phyloP scores from a whole-genome alignment of 257 asterid species.

The Capsicum pubescens region DNA sequence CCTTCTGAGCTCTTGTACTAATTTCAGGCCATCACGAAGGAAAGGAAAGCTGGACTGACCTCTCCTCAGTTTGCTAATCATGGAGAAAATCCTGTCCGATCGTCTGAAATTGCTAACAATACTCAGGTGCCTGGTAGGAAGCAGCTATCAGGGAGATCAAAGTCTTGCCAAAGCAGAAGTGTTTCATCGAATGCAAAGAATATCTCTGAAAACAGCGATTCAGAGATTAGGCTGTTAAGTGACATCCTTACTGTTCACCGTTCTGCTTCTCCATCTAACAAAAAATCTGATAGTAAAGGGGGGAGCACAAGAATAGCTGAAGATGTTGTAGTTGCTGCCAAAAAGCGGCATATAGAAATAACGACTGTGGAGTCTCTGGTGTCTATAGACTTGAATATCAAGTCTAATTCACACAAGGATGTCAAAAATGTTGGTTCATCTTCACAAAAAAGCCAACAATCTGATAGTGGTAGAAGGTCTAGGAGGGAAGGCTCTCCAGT shows the following conservation, averaged over 20 bases:
- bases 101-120: constrained; percentile 52
- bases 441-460: constrained; percentile 55
- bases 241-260: constrained; percentile 45
- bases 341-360: constrained; percentile 66
- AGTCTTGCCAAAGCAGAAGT: constrained; percentile 70
- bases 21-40: constrained; percentile 57
- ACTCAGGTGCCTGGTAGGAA: constrained; percentile 57
- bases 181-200: constrained; percentile 57
- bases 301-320: constrained; percentile 68
- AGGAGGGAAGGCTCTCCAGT: too few relatives aligned
- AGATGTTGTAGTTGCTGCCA: constrained; percentile 58
- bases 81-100: constrained; percentile 54
- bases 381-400: constrained; percentile 53
- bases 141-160: constrained; percentile 57
- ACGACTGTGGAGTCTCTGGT: constrained; percentile 54
- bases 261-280: constrained; percentile 47
- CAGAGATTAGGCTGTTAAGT: constrained; percentile 56
- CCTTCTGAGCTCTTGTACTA: constrained; percentile 33
- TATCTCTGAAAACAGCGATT: constrained; percentile 52
- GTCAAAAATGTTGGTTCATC: constrained; percentile 37
- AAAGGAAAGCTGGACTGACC: constrained; percentile 45
- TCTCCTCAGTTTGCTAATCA: constrained; percentile 41
- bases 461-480: constrained; percentile 59
- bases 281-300: constrained; percentile 52
- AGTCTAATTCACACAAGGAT: constrained; percentile 43